A percentile compares a stretch with the other conserved stretches of the same genome.
phyloP scores from a whole-genome alignment of 2,329 filamentous ascomycete species.

The Neoascochyta sp. region DNA sequence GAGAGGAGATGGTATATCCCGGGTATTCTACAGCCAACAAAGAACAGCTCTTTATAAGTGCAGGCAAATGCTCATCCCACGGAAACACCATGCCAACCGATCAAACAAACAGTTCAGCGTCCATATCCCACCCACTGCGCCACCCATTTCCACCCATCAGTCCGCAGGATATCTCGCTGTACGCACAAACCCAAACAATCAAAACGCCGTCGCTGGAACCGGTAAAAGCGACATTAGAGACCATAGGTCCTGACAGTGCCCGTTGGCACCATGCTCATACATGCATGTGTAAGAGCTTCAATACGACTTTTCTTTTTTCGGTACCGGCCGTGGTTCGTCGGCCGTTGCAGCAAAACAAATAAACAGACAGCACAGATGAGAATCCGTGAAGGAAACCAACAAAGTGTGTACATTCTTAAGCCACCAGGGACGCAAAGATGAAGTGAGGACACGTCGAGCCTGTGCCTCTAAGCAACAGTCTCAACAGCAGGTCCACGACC shows the following conservation, averaged over 20 bases:
- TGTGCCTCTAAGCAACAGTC: slow-evolving; percentile 11
- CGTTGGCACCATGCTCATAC: too few relatives aligned
- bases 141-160: slow-evolving; percentile 2
- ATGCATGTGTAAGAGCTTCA: too few relatives aligned
- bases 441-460: slow-evolving; percentile 7
- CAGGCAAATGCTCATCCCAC: slow-evolving; percentile 13
- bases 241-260: too few relatives aligned
- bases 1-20: slow-evolving; percentile 38
- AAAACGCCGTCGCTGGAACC: slow-evolving; percentile 24
- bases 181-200: slow-evolving; percentile 1
- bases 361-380: neutral
- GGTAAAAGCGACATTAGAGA: slow-evolving; percentile 16
- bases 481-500: slow-evolving; percentile 27
- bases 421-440: slow-evolving; percentile 4
- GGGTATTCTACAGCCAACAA: slow-evolving; percentile 32
- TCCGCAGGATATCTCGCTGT: slow-evolving; percentile 11
- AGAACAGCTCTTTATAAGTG: too few relatives aligned
- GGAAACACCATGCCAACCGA: slow-evolving; percentile 15
- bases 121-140: slow-evolving; percentile 4
- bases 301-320: too few relatives aligned
- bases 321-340: slow-evolving; percentile 8
- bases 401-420: slow-evolving; percentile 5
- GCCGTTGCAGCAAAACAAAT: slow-evolving; percentile 14
- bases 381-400: slow-evolving; percentile 6
- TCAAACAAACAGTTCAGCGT: slow-evolving; percentile 3